Base-by-base conservation (phyloP, 805 yeast species). In the Saccharomycopsis capsularis region DNA sequence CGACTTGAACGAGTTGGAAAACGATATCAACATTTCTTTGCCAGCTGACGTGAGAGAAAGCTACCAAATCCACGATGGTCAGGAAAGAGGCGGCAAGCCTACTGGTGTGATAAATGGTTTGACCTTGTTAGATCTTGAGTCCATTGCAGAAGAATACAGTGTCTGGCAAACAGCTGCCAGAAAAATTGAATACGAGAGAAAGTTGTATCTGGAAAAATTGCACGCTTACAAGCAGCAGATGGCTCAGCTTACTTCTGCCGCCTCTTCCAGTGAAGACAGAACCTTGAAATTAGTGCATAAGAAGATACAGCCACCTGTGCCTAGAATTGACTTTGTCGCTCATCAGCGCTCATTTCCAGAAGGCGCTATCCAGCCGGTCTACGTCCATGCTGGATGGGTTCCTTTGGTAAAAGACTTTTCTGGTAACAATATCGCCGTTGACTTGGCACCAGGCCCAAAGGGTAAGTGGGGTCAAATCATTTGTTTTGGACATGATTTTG, bases 381-480 rank as follows among this genome's bases (percentile, higher is more conserved):
- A 88, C 64, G 91, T 96, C 19, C 87, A 87, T 64, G 80, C 88
- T 2, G 79, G 77, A 58, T 91, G 99, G 99, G 80, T 91, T 53
- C 98, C 99, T 3, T 66, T 91, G 45, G 81, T 86, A 34, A 87
- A 91, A 47, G 99, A 91, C 63, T 80, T 78, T 48, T 82, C 81
- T 21, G 99, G 99, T 43, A 91, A 91, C 68, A 90, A 89, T 64
- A 82, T 91, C 56, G 99, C 89, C 47, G 71, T 93, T 9, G 99
- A 91, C 67, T 73, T 91, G 52, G 82, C 86, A 3, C 91, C 95
- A 1, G 96, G 89, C 6, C 76, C 82, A 13, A 68, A 68, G 29
- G 96, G 96, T 41, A 74, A 72, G 52, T 81, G 85, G 78, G 99
- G 98, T 35, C 99, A 91, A 68, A 82, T 93, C 18, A 91, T 91